A percentile compares a stretch with the other conserved stretches of the same genome.
These are phyloP conservation scores for Naganishia friedmannii DNA, from an alignment of 768 basidiomycete genomes.

Conservation along the genomic window DNA sequence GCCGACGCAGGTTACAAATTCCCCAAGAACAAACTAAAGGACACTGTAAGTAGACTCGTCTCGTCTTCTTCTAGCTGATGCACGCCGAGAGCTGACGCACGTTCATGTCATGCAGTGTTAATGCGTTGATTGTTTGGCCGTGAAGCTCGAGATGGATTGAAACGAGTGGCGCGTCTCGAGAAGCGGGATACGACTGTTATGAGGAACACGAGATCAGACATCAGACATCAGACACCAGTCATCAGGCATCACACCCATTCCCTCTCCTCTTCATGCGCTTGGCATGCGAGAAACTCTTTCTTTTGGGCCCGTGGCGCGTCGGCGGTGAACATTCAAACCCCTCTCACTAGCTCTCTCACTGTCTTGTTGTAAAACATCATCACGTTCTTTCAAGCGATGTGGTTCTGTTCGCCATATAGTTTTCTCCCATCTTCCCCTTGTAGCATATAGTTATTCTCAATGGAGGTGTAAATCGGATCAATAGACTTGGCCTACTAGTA, in stretches of 20 bases:
- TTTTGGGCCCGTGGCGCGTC: background rate
- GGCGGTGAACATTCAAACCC: background rate
- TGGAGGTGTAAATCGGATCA: background rate
- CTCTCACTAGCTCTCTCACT: too few species aligned
- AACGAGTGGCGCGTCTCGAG: background rate
- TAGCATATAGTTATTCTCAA: background rate
- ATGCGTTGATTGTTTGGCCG: background rate
- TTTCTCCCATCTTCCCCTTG: background rate
- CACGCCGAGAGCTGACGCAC: background rate
- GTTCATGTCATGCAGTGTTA: background rate
- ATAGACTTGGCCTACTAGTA: background rate
- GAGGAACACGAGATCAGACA: background rate
- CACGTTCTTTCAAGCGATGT: background rate
- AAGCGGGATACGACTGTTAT: background rate
- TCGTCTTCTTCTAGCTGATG: background rate
- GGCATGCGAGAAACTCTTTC: background rate
- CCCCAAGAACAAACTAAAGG: slow-evolving; percentile 55
- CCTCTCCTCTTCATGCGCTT: background rate
- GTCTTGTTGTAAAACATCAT: slow-evolving; percentile 3
- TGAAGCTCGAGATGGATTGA: background rate
- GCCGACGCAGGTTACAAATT: slow-evolving; percentile 67
- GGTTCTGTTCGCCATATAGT: background rate
- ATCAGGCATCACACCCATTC: background rate
- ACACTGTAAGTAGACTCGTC: slow-evolving; percentile 14
- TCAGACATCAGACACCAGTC: too few species aligned